Base-by-base conservation (phyloP, 768 basidiomycete genomes). In the Lyophyllum shimeji region DNA sequence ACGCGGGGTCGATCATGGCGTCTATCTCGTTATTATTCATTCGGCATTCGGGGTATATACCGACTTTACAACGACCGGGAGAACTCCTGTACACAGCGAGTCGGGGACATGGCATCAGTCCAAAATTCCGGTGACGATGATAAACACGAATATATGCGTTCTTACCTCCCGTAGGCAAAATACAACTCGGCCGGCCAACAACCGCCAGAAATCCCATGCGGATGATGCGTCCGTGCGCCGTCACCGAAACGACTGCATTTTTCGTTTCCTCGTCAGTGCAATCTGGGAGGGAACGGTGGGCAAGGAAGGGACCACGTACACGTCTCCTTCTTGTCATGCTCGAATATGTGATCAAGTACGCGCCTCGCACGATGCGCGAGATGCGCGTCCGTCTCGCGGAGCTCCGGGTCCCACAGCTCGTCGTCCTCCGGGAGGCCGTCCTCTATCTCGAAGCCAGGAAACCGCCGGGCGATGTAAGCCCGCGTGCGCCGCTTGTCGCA, bases 181-280 rank as follows among this genome's bases (percentile, higher is more conserved):
- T 46, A 65, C 80, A 84, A 8, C 50, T 55, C 1, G 65, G 63
- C n/a, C 84, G 76, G 3, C 74, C 80, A 25, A 83, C 67, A 0
- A 76, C 76, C 3, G 65, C 69, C 60, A 87, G 60, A 48, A 88
- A 80, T 0, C 78, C 82, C 43, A 29, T 4, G 4, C 78, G 76
- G 42, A 86, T 85, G 57, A 85, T 79, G 0, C 82, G 85, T 17
- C 81, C 76, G 63, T 91, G 89, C 0, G 83, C 80, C 1, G 86
- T 87, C 55, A 89, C 78, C 3, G 86, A 84, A 17, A 89, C 78
- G 59, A 81, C 89, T 90, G 50, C 7, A 34, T 39, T 50, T 9
- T 9, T 5, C 29, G 29, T n/a, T n/a, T n/a, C n/a, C n/a, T n/a
- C n/a, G n/a, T n/a, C n/a, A n/a, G n/a, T n/a, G n/a, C n/a, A n/a